Conservation (phyloP, 805 yeast genomes). For the Cephaloascus fragrans region DNA sequence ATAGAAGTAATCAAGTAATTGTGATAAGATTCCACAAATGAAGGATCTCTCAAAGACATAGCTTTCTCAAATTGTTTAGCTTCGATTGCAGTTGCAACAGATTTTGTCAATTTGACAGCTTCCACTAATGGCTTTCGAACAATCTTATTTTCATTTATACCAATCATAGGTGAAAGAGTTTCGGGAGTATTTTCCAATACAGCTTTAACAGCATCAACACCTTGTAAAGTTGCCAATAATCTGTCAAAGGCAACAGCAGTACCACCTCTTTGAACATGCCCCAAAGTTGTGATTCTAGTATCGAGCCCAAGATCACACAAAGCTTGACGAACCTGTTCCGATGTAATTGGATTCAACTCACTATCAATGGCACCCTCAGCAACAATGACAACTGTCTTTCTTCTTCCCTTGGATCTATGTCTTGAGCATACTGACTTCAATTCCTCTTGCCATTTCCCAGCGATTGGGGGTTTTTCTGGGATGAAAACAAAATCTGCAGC, state of each 20-base stretch:
- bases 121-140: constrained; percentile 80
- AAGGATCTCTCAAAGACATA: constrained; percentile 78
- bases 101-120: constrained; percentile 77
- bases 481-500: constrained; percentile 91
- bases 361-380: constrained; percentile 95
- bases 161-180: constrained; percentile 93
- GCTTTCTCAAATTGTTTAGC: constrained; percentile 77
- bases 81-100: constrained; percentile 85
- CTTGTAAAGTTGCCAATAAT: constrained; percentile 86
- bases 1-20: constrained; percentile 39
- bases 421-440: constrained; percentile 65
- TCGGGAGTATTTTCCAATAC: constrained; percentile 81
- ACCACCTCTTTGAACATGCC: constrained; percentile 99
- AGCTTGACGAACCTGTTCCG: constrained; percentile 74
- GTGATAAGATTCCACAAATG: constrained; percentile 68
- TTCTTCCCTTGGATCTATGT: constrained; percentile 80
- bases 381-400: constrained; percentile 92
- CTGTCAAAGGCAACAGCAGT: constrained; percentile 95
- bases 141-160: constrained; percentile 78
- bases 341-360: constrained; percentile 70
- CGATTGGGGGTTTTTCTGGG: constrained; percentile 85
- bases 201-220: constrained; percentile 95
- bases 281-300: constrained; percentile 89
- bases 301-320: constrained; percentile 81
- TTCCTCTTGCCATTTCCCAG: constrained; percentile 70